Evolutionary conservation across 2,329 filamentous ascomycete genomes (phyloP), one percentile per base, ranked within the genome.

Genomic region (Periconia sp.): DNA sequence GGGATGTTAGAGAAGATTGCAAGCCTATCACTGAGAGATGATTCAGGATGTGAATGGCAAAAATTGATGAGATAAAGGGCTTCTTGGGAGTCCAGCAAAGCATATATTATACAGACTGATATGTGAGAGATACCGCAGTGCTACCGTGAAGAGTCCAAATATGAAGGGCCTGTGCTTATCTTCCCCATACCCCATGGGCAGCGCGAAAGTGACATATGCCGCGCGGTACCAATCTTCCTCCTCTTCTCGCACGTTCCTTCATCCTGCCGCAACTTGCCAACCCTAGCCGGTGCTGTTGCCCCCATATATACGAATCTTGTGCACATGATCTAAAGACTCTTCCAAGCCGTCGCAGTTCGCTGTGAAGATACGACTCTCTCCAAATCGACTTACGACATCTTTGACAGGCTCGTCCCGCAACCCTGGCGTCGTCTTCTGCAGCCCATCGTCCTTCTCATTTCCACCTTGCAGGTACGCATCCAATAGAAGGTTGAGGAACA

Each of bases 301-400:
- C 22, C 22, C 5, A 12, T 12, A 29, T 34, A 28, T 30, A 29
- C 9, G 28, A 13, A 25, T 13, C 10, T 11, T 34, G 23, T 26
- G 21, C 39, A 41, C 39, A 34, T 41, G 39, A 41, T 41, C n/a
- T 16, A 36, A 41, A 41, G 22, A 35, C 30, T 29, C n/a, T 12
- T 8, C 23, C 16, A 21, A 22, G 5, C 39, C 24, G 16, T 31
- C n/a, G 23, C 9, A 25, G 30, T 16, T 23, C 17, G 7, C 8
- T 10, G 30, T 35, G 11, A 29, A 21, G 8, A 16, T 18, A 19
- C 15, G 22, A 29, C 13, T 16, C 9, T n/a, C n/a, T n/a, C n/a
- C 3, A 22, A 26, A 31, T 31, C 25, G 25, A 22, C 24, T 18
- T 38, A 11, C 17, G 16, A 34, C 15, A 36, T 15, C n/a, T 24